A percentile compares a stretch with the other conserved stretches of the same genome.
Conservation (phyloP, 352 stramenopile genomes). For the Paralagenidium karlingii region DNA sequence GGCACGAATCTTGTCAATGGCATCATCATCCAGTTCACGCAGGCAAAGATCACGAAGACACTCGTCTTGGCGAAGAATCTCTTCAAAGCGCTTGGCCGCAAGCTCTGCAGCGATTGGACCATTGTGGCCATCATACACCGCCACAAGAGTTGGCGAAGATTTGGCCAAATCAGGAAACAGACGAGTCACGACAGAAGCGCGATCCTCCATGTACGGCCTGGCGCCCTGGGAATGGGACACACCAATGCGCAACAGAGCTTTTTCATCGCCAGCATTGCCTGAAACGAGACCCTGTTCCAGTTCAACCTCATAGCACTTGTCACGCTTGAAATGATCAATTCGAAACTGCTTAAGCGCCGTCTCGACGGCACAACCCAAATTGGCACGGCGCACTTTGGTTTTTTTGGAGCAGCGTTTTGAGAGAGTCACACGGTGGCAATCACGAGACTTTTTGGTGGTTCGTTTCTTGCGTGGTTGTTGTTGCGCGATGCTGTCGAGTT, state of each 20-base stretch:
- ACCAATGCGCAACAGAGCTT: slow-evolving; percentile 13
- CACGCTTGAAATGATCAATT: slow-evolving; percentile 5
- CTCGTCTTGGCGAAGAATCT: slow-evolving; percentile 32
- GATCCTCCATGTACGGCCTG: slow-evolving; percentile 72
- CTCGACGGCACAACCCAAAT: slow-evolving; percentile 48
- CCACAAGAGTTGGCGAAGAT: slow-evolving; percentile 28
- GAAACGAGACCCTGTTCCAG: slow-evolving; percentile 5
- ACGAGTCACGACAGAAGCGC: slow-evolving; percentile 44
- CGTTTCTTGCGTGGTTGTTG: too few relatives aligned
- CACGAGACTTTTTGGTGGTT: background rate
- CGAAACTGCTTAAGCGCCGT: slow-evolving; percentile 41
- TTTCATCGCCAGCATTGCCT: slow-evolving; percentile 2
- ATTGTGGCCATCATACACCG: slow-evolving; percentile 70
- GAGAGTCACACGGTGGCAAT: slow-evolving; percentile 14
- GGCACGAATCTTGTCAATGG: slow-evolving; percentile 29
- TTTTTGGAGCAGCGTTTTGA: slow-evolving; percentile 37
- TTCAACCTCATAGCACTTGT: slow-evolving; percentile 8
- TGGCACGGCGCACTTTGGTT: slow-evolving; percentile 32
- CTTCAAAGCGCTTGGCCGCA: slow-evolving; percentile 36
- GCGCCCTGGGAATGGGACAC: slow-evolving; percentile 43
- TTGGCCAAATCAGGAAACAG: slow-evolving; percentile 35
- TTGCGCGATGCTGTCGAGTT: too few relatives aligned
- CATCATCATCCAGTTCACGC: slow-evolving; percentile 22
- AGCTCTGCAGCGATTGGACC: slow-evolving; percentile 55
- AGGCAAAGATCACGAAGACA: slow-evolving; percentile 32